Evolutionary conservation across 108 stramenopile genomes (phyloP).

Genomic region (Pseudonitzschia multiseries): DNA sequence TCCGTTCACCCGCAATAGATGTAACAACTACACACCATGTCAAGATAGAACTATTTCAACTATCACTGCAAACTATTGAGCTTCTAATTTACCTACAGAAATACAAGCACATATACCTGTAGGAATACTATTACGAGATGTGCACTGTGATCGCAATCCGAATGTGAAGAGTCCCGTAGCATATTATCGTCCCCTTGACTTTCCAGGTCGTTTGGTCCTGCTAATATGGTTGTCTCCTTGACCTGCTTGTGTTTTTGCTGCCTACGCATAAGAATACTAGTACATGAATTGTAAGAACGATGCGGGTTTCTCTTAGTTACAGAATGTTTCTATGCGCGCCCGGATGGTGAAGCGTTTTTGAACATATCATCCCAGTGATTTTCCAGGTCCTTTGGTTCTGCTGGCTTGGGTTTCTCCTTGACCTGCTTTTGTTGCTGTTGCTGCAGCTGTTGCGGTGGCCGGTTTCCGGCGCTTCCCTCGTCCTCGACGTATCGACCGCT

Average conservation of each 20-base stretch:
- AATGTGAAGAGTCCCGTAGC: no score
- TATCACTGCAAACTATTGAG: not conserved
- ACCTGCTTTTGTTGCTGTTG: no score
- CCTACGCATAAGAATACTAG: no score
- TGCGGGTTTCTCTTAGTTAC: no score
- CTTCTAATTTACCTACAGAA: not conserved
- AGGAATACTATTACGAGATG: no score
- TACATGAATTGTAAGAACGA: no score
- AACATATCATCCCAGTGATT: constrained; percentile 16
- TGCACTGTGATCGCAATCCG: not conserved
- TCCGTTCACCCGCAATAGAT: not conserved
- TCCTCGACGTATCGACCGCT: constrained; percentile 74
- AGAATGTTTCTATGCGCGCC: no score
- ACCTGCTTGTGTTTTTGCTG: no score
- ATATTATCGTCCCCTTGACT: no score
- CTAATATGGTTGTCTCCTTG: no score
- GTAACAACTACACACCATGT: not conserved
- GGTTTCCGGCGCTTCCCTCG: constrained; percentile 18
- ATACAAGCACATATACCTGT: not conserved
- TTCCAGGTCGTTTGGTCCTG: no score
- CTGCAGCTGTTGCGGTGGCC: not conserved
- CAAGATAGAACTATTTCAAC: not conserved
- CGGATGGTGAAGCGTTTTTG: no score
- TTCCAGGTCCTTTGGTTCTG: not conserved
- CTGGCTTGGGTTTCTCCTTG: not conserved